phyloP scores from a whole-genome alignment of 225 moss, liverwort and hornwort genomes.

The Takakia lepidozioides region DNA sequence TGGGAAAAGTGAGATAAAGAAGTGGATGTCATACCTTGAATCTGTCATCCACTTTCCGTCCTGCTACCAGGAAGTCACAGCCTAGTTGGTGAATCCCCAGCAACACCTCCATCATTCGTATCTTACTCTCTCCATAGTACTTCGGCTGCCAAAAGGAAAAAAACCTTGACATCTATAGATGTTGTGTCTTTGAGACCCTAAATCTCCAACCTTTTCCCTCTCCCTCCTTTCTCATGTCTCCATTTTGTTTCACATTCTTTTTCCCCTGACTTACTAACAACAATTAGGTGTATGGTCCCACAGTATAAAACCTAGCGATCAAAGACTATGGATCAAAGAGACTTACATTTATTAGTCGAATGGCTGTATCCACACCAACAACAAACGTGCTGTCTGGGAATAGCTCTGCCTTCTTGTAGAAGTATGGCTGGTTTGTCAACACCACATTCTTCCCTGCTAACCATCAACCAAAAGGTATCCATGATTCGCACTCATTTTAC shows the following conservation, averaged over 20 bases:
- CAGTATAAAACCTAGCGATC: too few species aligned
- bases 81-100: conserved; percentile 57
- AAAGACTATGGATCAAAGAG: too few species aligned
- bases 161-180: not conserved
- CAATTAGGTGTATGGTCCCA: too few species aligned
- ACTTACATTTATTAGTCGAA: conserved; percentile 72
- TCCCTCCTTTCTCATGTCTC: too few species aligned
- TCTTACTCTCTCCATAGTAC: conserved; percentile 76
- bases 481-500: too few species aligned
- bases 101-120: conserved; percentile 73
- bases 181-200: too few species aligned
- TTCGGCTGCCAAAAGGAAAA: conserved; percentile 50
- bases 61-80: conserved; percentile 91
- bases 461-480: too few species aligned
- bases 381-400: conserved; percentile 91
- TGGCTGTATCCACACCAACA: conserved; percentile 84
- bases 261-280: too few species aligned
- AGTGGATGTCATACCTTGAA: conserved; percentile 62
- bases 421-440: conserved; percentile 84
- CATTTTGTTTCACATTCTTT: too few species aligned
- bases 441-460: conserved; percentile 62
- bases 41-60: conserved; percentile 63
- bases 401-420: conserved; percentile 88
- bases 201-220: too few species aligned
- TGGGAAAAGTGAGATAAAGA: too few species aligned